These are phyloP conservation scores for Ceratocystis lukuohia DNA, from an alignment of 2,329 filamentous ascomycete species.

Conservation along the genomic window DNA sequence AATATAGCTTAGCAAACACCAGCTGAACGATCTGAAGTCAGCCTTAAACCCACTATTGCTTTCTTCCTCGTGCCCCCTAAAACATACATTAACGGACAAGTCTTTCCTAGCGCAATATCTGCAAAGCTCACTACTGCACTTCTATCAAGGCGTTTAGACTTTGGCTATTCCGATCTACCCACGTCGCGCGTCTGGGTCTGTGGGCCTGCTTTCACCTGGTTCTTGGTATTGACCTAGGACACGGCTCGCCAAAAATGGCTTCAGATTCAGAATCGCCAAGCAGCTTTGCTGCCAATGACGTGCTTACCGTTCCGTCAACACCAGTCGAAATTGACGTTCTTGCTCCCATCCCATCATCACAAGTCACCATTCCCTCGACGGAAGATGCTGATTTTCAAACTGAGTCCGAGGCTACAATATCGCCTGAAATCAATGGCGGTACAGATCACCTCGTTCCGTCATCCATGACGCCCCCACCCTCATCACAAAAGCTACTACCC, in stretches of 20 bases:
- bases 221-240: background rate
- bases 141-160: background rate
- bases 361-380: conserved; percentile 45
- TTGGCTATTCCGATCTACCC: background rate
- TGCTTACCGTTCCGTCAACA: conserved; percentile 7
- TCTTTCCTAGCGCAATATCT: background rate
- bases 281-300: background rate
- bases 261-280: conserved; percentile 12
- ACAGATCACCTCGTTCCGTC: conserved; percentile 39
- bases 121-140: background rate
- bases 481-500: conserved; percentile 27
- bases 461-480: conserved; percentile 44
- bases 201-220: background rate
- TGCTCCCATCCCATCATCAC: conserved; percentile 27
- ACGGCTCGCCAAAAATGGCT: background rate
- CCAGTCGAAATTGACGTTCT: conserved; percentile 10
- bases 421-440: conserved; percentile 36
- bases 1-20: background rate
- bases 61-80: background rate
- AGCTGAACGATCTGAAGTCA: background rate
- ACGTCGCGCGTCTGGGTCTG: background rate
- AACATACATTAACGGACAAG: background rate
- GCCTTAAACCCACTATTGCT: background rate
- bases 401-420: conserved; percentile 37
- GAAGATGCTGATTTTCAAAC: conserved; percentile 40